Conservation (phyloP, 78 protist species). For the Acrasis kona region DNA sequence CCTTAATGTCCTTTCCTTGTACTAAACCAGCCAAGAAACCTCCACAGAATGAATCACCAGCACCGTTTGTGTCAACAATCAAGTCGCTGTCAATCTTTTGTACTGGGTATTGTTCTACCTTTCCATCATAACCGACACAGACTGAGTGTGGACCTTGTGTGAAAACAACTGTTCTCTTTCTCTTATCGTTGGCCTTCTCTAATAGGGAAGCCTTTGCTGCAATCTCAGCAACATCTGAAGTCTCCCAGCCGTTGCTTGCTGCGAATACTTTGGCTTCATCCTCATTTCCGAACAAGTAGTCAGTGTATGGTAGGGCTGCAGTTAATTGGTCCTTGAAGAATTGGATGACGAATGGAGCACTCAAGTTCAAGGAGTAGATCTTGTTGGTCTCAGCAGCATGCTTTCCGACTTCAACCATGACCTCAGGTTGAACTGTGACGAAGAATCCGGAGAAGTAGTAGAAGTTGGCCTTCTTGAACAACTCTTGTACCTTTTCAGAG, state of each 20-base stretch:
- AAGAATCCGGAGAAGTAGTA: constrained; percentile 82
- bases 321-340: constrained; percentile 70
- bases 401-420: constrained; percentile 55
- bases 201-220: constrained; percentile 45
- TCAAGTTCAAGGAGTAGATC: constrained; percentile 62
- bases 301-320: constrained; percentile 65
- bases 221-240: constrained; percentile 40
- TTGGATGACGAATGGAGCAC: constrained; percentile 86
- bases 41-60: constrained; percentile 96
- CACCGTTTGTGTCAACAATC: constrained; percentile 95
- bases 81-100: constrained; percentile 23
- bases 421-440: constrained; percentile 77
- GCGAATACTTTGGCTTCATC: constrained; percentile 69
- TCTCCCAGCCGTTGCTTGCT: constrained; percentile 39
- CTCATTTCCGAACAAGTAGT: constrained; percentile 88
- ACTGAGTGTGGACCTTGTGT: constrained; percentile 85
- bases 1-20: constrained; percentile 29
- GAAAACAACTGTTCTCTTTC: constrained; percentile 77
- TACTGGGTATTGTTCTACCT: constrained; percentile 23
- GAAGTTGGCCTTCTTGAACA: constrained; percentile 39
- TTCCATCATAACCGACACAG: constrained; percentile 54
- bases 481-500: constrained; percentile 34
- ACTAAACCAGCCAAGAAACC: constrained; percentile 81
- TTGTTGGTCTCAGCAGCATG: constrained; percentile 69
- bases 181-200: constrained; percentile 43